Conservation (phyloP, 2,329 filamentous ascomycete species). For the Atkinsonella texensis region DNA sequence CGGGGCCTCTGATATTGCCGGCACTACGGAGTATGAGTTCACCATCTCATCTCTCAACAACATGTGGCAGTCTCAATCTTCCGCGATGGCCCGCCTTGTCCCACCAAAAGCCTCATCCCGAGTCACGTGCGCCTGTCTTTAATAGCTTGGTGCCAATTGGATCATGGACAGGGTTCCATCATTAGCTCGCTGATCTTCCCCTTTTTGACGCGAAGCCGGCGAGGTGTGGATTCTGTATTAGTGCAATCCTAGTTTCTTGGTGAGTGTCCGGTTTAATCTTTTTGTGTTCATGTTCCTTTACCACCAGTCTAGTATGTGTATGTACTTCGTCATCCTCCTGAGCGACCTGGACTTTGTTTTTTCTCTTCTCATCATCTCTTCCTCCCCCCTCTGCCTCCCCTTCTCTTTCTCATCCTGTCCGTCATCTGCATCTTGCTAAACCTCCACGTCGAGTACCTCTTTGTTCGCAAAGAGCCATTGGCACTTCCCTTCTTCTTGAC, state of each 20-base stretch:
- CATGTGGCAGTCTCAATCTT: neutral
- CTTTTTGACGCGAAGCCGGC: constrained; percentile 17
- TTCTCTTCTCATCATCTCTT: constrained; percentile 8
- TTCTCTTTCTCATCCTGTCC: constrained; percentile 15
- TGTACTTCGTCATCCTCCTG: constrained; percentile 3
- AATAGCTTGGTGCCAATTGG: neutral
- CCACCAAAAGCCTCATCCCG: neutral
- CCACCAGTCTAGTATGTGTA: neutral
- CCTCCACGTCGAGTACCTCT: neutral
- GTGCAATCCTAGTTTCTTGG: neutral
- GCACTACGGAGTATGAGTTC: neutral
- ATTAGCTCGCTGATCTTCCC: constrained; percentile 15
- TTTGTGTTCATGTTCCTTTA: neutral
- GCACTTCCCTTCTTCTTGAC: constrained; percentile 21
- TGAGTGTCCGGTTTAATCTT: neutral
- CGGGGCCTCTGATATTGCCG: neutral
- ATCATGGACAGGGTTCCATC: neutral
- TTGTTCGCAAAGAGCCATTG: constrained; percentile 1
- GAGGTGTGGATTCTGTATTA: constrained; percentile 6
- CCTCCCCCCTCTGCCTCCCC: constrained; percentile 9
- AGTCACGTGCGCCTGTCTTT: constrained; percentile 6
- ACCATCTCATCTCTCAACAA: neutral
- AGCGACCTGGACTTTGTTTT: neutral
- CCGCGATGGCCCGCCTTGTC: neutral
- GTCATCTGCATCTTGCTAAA: constrained; percentile 13